phyloP scores from a whole-genome alignment of 2,329 filamentous ascomycete genomes.

The Nemania diffusa region DNA sequence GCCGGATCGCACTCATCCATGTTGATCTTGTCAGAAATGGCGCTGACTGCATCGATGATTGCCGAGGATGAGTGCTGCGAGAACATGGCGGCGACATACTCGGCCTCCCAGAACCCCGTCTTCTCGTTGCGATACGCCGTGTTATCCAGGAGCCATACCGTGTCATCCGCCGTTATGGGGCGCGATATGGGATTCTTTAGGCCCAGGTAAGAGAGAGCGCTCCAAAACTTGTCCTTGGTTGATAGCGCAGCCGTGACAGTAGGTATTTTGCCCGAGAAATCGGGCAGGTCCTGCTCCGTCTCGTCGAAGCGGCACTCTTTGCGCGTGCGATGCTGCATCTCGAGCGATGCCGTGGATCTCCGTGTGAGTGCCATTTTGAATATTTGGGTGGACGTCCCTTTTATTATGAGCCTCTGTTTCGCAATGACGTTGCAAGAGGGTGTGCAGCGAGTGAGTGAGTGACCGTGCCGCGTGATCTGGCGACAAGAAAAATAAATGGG shows the following conservation, averaged over 20 bases:
- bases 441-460: slow-evolving; percentile 17
- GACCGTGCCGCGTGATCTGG: slow-evolving; percentile 39
- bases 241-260: slow-evolving; percentile 38
- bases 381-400: not conserved
- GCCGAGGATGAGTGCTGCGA: slow-evolving; percentile 74
- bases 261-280: slow-evolving; percentile 46
- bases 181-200: slow-evolving; percentile 67
- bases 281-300: slow-evolving; percentile 60
- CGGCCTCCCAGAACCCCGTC: slow-evolving; percentile 74
- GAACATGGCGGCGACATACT: slow-evolving; percentile 87
- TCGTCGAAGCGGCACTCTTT: slow-evolving; percentile 61
- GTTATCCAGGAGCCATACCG: slow-evolving; percentile 91
- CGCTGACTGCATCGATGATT: slow-evolving; percentile 74
- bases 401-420: slow-evolving; percentile 20
- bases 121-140: slow-evolving; percentile 74
- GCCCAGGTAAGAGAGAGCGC: slow-evolving; percentile 62
- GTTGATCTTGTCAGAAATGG: slow-evolving; percentile 75
- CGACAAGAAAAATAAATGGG: slow-evolving; percentile 14
- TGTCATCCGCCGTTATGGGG: slow-evolving; percentile 71
- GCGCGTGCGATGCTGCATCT: slow-evolving; percentile 63
- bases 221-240: slow-evolving; percentile 47
- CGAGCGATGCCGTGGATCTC: slow-evolving; percentile 43
- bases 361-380: slow-evolving; percentile 37
- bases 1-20: slow-evolving; percentile 69
- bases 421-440: slow-evolving; percentile 15